A percentile compares a stretch with the other conserved stretches of the same genome.
phyloP scores from a whole-genome alignment of 768 basidiomycete species.

The Leccinum arenicola region DNA sequence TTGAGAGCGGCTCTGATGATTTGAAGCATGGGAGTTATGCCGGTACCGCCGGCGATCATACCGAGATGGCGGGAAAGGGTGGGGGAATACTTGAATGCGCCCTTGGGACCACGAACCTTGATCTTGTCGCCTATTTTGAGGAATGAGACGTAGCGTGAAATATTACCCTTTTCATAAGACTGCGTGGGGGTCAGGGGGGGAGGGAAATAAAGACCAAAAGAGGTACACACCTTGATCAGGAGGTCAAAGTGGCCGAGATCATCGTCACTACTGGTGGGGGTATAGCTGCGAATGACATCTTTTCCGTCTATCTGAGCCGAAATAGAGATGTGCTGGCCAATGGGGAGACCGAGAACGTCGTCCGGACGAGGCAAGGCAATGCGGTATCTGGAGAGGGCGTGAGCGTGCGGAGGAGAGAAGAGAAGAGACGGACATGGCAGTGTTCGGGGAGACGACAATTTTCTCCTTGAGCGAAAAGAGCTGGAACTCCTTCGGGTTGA shows the following conservation, averaged over 20 bases:
- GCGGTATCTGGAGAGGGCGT: conserved; percentile 65
- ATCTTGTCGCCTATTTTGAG: conserved; percentile 87
- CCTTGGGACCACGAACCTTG: conserved; percentile 94
- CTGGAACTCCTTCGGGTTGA: conserved; percentile 77
- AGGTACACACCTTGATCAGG: conserved; percentile 78
- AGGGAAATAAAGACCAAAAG: not conserved
- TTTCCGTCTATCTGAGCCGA: conserved; percentile 91
- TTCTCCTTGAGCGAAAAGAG: conserved; percentile 81
- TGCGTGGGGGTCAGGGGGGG: conserved; percentile 27
- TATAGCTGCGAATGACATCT: conserved; percentile 87
- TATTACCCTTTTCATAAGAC: conserved; percentile 97
- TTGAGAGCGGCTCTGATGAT: conserved; percentile 92
- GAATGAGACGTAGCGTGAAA: conserved; percentile 79
- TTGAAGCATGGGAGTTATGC: conserved; percentile 99
- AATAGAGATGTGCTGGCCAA: conserved; percentile 95
- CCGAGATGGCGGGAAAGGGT: conserved; percentile 74
- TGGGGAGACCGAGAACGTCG: conserved; percentile 87
- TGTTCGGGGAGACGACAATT: conserved; percentile 87
- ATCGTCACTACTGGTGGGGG: conserved; percentile 91
- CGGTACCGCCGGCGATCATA: conserved; percentile 99
- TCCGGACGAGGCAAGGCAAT: conserved; percentile 75
- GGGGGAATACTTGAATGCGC: conserved; percentile 83
- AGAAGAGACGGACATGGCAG: conserved; percentile 69
- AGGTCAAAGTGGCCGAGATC: conserved; percentile 94
- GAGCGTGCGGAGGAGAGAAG: not conserved